phyloP scores from a whole-genome alignment of 352 stramenopile genomes.

The Globisporangium cederbergense region DNA sequence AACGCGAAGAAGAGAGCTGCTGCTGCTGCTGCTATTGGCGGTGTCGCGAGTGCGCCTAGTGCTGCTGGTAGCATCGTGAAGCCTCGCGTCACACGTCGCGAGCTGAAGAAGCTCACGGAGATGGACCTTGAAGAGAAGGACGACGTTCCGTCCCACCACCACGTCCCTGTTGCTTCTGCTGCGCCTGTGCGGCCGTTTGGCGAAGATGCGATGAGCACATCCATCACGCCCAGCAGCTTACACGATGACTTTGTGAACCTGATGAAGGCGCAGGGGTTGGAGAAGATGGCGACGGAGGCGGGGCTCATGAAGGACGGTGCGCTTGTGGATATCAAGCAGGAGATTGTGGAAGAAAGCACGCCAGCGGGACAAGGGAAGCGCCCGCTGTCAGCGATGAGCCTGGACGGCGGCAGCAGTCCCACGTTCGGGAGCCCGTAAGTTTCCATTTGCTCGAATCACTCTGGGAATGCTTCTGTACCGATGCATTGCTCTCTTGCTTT shows the following conservation, averaged over 20 bases:
- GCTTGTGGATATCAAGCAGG: slow-evolving; percentile 59
- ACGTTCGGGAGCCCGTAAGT: slow-evolving; percentile 64
- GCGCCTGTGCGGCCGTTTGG: slow-evolving; percentile 29
- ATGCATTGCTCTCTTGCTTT: background rate
- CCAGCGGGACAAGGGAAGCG: slow-evolving; percentile 21
- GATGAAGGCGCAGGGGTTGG: slow-evolving; percentile 79
- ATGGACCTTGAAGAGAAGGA: slow-evolving; percentile 77
- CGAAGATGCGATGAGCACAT: slow-evolving; percentile 28
- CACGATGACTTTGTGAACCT: slow-evolving; percentile 87
- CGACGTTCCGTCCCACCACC: slow-evolving; percentile 12
- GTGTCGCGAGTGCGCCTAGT: background rate
- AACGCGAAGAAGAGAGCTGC: slow-evolving; percentile 37
- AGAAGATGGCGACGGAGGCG: slow-evolving; percentile 80
- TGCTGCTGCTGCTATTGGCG: slow-evolving; percentile 7
- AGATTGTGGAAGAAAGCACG: slow-evolving; percentile 20
- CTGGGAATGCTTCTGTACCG: background rate
- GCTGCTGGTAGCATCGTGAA: slow-evolving; percentile 31
- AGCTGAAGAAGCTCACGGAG: slow-evolving; percentile 79
- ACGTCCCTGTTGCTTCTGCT: background rate
- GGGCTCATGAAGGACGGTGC: slow-evolving; percentile 72
- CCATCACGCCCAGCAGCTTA: slow-evolving; percentile 64
- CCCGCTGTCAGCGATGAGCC: slow-evolving; percentile 21
- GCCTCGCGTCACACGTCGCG: slow-evolving; percentile 57
- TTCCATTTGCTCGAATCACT: background rate
- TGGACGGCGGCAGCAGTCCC: slow-evolving; percentile 32